Conservation (phyloP, 768 basidiomycete genomes). For the Trichaptum fuscoviolaceum region DNA sequence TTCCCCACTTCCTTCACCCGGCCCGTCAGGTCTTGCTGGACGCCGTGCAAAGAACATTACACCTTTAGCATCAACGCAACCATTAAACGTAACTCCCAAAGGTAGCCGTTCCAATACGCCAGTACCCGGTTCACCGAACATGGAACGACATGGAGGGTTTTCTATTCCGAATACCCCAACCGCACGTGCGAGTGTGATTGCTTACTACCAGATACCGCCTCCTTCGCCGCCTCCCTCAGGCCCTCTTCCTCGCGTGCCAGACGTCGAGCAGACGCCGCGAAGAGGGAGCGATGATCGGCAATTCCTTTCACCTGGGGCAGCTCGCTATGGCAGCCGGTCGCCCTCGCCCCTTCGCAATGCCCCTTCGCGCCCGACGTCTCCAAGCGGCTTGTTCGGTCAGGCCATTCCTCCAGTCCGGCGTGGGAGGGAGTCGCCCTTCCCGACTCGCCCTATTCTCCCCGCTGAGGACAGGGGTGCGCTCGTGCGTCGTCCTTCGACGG, state of each 20-base stretch:
- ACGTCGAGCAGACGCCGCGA: background rate
- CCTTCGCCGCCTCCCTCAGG: conserved; percentile 3
- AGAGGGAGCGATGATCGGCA: background rate
- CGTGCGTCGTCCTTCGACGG: conserved; percentile 17
- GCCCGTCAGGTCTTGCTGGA: background rate
- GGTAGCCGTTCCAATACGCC: background rate
- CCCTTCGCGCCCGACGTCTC: conserved; percentile 10
- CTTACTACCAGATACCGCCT: conserved; percentile 1
- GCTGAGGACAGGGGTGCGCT: conserved; percentile 17
- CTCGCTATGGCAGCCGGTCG: conserved; percentile 12
- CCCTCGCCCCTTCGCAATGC: conserved; percentile 18
- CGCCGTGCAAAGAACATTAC: background rate
- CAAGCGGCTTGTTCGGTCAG: conserved; percentile 12
- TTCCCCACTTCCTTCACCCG: conserved; percentile 21
- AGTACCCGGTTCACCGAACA: background rate
- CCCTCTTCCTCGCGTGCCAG: conserved; percentile 1
- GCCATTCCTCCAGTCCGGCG: conserved; percentile 23
- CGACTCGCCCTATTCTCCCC: conserved; percentile 35
- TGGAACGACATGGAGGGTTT: background rate
- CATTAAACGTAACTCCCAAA: background rate
- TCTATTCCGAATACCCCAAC: background rate
- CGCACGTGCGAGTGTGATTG: conserved; percentile 3
- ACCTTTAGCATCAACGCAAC: background rate
- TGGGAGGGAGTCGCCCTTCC: conserved; percentile 49
- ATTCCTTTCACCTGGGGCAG: conserved; percentile 2